These are phyloP conservation scores for Cryphonectria parasitica DNA, from an alignment of 2,329 filamentous ascomycete genomes.

Conservation along the genomic window DNA sequence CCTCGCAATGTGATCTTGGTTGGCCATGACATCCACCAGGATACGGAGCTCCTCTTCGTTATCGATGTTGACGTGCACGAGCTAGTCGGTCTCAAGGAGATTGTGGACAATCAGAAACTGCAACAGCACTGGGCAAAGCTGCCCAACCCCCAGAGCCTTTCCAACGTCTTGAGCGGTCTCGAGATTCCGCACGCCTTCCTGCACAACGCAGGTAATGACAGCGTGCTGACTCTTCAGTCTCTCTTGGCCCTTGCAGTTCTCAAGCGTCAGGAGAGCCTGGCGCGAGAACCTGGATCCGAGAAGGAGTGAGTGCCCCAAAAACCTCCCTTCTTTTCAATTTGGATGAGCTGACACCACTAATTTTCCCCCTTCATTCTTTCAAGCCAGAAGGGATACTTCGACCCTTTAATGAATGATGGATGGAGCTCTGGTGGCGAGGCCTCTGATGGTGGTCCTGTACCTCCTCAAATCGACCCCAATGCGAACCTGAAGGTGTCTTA, in stretches of 20 bases:
- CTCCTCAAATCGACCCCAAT: slow-evolving; percentile 11
- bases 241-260: slow-evolving; percentile 65
- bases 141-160: slow-evolving; percentile 59
- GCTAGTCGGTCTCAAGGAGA: slow-evolving; percentile 61
- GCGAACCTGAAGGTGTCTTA: background rate
- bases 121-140: slow-evolving; percentile 66
- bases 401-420: slow-evolving; percentile 34
- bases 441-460: slow-evolving; percentile 37
- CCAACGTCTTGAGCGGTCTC: slow-evolving; percentile 64
- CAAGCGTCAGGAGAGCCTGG: slow-evolving; percentile 37
- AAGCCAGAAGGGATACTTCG: slow-evolving; percentile 30
- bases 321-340: background rate
- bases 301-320: slow-evolving; percentile 1
- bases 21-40: slow-evolving; percentile 72
- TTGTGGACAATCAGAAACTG: slow-evolving; percentile 74
- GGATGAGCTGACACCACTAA: slow-evolving; percentile 1
- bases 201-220: slow-evolving; percentile 91
- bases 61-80: slow-evolving; percentile 66
- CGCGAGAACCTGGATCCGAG: slow-evolving; percentile 25
- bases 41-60: slow-evolving; percentile 68
- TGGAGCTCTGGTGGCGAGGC: slow-evolving; percentile 40
- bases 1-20: slow-evolving; percentile 69
- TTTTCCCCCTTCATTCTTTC: background rate
- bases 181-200: slow-evolving; percentile 65
- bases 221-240: slow-evolving; percentile 75